Conservation (phyloP, 2,329 filamentous ascomycete genomes). For the Exutisphaerella laricina region DNA sequence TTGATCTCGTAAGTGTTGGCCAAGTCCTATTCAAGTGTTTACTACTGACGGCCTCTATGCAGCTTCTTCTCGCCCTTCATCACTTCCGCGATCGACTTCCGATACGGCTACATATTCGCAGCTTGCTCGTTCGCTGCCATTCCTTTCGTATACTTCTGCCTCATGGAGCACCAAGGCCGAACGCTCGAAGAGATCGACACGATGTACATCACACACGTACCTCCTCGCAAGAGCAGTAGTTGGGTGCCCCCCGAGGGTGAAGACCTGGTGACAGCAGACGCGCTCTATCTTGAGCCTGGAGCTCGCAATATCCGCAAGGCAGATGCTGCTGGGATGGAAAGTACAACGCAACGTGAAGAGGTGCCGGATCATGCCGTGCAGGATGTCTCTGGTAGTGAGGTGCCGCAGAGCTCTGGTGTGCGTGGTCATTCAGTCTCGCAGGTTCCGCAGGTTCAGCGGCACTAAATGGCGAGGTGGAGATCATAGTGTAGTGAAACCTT, state of each 20-base stretch:
- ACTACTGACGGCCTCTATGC: too few relatives aligned
- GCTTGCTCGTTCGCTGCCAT: constrained; percentile 62
- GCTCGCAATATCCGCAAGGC: constrained; percentile 31
- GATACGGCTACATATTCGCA: constrained; percentile 71
- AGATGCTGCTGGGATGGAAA: constrained; percentile 30
- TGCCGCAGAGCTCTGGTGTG: constrained; percentile 26
- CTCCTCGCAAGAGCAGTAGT: constrained; percentile 30
- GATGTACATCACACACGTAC: constrained; percentile 56
- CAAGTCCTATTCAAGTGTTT: too few relatives aligned
- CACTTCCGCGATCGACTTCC: constrained; percentile 63
- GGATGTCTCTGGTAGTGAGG: constrained; percentile 27
- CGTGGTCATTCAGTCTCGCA: constrained; percentile 20
- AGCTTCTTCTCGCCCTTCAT: constrained; percentile 76
- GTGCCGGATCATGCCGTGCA: constrained; percentile 27
- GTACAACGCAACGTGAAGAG: constrained; percentile 21
- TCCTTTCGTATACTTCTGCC: constrained; percentile 68
- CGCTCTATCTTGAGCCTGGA: constrained; percentile 27
- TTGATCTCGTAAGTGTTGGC: constrained; percentile 21
- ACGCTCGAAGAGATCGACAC: constrained; percentile 75
- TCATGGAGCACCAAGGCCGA: constrained; percentile 67
- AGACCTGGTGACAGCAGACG: constrained; percentile 29
- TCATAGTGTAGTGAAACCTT: too few relatives aligned
- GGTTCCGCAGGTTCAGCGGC: neutral
- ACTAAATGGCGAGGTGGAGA: neutral
- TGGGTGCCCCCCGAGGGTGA: constrained; percentile 32